These are phyloP conservation scores for Piper longum DNA, from an alignment of 164 flowering plant genomes.

Conservation along the genomic window DNA sequence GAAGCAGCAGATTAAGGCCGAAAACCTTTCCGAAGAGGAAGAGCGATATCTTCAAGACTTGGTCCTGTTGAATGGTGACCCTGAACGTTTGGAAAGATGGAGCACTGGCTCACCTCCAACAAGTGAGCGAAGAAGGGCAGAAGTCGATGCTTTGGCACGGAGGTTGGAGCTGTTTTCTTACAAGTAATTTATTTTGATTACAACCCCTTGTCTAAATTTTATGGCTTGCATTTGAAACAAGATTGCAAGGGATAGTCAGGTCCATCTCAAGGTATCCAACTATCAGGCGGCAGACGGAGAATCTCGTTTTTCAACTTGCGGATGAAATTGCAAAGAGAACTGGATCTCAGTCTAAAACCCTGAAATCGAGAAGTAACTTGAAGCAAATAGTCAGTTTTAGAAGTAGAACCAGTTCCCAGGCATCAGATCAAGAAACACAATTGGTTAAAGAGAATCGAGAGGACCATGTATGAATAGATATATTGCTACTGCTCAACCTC, in stretches of 20 bases:
- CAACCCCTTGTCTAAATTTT: neutral
- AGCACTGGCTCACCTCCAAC: constrained; percentile 33
- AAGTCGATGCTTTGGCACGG: constrained; percentile 73
- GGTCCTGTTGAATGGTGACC: constrained; percentile 45
- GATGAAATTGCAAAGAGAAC: constrained; percentile 43
- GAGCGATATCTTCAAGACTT: constrained; percentile 57
- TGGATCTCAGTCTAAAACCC: constrained; percentile 10
- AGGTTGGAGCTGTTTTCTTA: constrained; percentile 25
- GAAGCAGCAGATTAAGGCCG: constrained; percentile 79
- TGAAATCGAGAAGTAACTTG: constrained; percentile 40
- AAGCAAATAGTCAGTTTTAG: constrained; percentile 30
- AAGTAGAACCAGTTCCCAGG: constrained; percentile 21
- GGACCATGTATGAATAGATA: constrained; percentile 16
- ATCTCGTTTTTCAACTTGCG: constrained; percentile 26
- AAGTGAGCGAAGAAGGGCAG: constrained; percentile 52
- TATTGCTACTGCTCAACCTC: no score
- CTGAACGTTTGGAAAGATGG: constrained; percentile 39
- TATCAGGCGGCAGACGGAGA: constrained; percentile 40
- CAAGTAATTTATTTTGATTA: neutral
- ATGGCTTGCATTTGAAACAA: constrained; percentile 4
- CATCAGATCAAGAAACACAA: constrained; percentile 25
- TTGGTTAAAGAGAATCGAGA: constrained; percentile 15
- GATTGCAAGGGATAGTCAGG: constrained; percentile 75
- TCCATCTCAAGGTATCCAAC: constrained; percentile 82
- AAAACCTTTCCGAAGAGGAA: constrained; percentile 50